phyloP scores from a whole-genome alignment of 2,329 filamentous ascomycete genomes.

The Fusarium sp. region DNA sequence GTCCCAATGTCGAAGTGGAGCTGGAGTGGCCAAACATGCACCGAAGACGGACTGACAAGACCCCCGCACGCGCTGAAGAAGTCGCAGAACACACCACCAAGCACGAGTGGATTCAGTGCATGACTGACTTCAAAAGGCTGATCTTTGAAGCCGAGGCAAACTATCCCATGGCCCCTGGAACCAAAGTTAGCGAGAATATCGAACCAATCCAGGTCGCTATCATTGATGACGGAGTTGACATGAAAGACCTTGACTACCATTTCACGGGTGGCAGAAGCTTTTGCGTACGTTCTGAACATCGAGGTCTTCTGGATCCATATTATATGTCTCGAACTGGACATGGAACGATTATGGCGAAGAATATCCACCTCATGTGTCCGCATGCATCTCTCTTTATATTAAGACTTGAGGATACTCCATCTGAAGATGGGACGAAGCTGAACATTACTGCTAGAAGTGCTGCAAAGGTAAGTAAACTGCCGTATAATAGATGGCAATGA shows the following conservation, averaged over 20 bases:
- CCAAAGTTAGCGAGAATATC: conserved; percentile 7
- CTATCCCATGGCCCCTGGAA: not conserved
- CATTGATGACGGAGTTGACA: conserved; percentile 53
- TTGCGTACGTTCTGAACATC: conserved; percentile 1
- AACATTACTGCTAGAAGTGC: conserved; percentile 3
- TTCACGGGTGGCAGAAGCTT: conserved; percentile 44
- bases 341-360: conserved; percentile 44
- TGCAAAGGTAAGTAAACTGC: not conserved
- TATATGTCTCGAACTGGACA: conserved; percentile 44
- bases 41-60: not conserved
- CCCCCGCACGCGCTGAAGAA: conserved; percentile 7
- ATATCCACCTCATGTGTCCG: conserved; percentile 40
- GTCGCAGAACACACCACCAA: conserved; percentile 26
- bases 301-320: conserved; percentile 9
- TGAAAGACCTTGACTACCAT: conserved; percentile 39
- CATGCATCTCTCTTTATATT: conserved; percentile 31
- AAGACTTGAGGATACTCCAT: not conserved
- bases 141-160: conserved; percentile 35
- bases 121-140: conserved; percentile 36
- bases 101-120: conserved; percentile 41
- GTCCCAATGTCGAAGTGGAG: not conserved
- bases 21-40: not conserved
- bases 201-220: conserved; percentile 47
- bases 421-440: not conserved
- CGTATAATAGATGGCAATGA: too few species aligned